Conservation (phyloP, 768 basidiomycete species). For the Lactarius tabidus region DNA sequence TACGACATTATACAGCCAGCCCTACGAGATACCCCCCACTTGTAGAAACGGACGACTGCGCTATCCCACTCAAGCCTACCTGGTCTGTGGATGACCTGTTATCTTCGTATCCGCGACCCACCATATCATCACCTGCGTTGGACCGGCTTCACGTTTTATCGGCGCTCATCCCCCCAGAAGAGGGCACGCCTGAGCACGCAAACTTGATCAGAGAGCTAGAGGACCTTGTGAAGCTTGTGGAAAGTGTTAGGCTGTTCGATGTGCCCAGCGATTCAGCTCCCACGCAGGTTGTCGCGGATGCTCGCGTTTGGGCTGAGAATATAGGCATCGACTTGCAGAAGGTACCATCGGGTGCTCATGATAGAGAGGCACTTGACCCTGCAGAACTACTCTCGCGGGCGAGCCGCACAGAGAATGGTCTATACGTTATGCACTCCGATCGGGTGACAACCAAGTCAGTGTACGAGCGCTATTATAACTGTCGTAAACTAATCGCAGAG, state of each 20-base stretch:
- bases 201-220: constrained; percentile 57
- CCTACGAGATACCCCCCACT: constrained; percentile 2
- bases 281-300: constrained; percentile 34
- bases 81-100: constrained; percentile 80
- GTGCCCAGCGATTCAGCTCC: constrained; percentile 24
- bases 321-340: constrained; percentile 32
- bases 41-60: constrained; percentile 47
- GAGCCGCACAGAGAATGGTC: constrained; percentile 44
- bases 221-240: constrained; percentile 70
- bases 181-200: constrained; percentile 50
- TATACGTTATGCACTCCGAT: constrained; percentile 59
- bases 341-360: not conserved
- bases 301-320: constrained; percentile 41
- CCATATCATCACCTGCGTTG: constrained; percentile 53
- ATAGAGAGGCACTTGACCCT: constrained; percentile 35
- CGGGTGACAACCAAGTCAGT: constrained; percentile 25
- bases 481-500: not conserved
- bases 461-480: not conserved
- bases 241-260: constrained; percentile 70
- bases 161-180: constrained; percentile 62
- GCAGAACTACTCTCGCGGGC: constrained; percentile 49
- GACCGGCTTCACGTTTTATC: constrained; percentile 66
- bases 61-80: constrained; percentile 62
- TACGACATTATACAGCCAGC: not conserved
- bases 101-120: constrained; percentile 71